Evolutionary conservation across 2,329 filamentous ascomycete species (phyloP), one percentile per base, ranked within the genome.

Genomic region (Myrmaecium sp.): DNA sequence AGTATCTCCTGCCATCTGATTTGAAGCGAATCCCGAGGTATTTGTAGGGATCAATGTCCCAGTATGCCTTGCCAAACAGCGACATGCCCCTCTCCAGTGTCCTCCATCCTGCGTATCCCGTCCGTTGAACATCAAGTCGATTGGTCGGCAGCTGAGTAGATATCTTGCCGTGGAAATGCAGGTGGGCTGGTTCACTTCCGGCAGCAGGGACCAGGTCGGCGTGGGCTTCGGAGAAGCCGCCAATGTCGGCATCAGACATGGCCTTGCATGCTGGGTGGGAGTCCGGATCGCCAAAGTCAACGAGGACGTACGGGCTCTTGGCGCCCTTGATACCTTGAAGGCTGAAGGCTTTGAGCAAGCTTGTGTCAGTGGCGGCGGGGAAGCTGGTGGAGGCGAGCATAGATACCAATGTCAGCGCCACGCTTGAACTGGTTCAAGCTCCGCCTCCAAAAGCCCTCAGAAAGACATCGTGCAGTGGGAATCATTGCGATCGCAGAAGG

Each of bases 11-110:
- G 10, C 83, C 84, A 46, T 95, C 89, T 3, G 80, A 86, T 50
- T 83, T 89, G 40, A 98, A 65, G 9, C 84, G 75, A 43, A 98
- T 54, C 0, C 82, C 86, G 6, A 98, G 72, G 52, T 83, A 94
- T 8, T 66, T 59, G 54, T 92, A 95, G 3, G 79, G 74, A 43
- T 93, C 84, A 27, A 94, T 75, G 46, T 95, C 76, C 81, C 82
- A 94, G 13, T 82, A 58, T 17, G 78, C 62, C 30, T 74, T 75
- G 21, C 89, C 89, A 43, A 95, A 93, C n/a, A 93, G 51, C 12
- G 81, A 91, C 6, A 70, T 57, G 4, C 65, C 66, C 25, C 74
- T 69, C 44, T 93, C 82, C 25, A 69, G 62, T 12, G 91, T 95
- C 31, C 86, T 67, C 62, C 82, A 98, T 3, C 77, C 89, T 1